phyloP scores from a whole-genome alignment of 2,329 filamentous ascomycete genomes.

The Cytospora mali region DNA sequence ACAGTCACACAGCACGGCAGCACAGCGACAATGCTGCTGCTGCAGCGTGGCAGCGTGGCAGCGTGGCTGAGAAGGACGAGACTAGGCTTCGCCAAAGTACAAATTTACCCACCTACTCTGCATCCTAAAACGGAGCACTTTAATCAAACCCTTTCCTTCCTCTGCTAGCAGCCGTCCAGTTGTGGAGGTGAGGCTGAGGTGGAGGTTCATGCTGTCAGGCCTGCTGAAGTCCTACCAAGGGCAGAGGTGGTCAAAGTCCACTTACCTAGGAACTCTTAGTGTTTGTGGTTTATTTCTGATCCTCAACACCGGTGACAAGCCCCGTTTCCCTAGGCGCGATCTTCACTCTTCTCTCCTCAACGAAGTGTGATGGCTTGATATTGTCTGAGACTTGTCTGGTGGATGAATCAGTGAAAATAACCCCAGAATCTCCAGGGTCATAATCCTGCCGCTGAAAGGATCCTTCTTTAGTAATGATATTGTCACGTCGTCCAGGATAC shows the following conservation, averaged over 20 bases:
- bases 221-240: background rate
- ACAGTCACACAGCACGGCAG: background rate
- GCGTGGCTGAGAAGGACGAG: slow-evolving; percentile 20
- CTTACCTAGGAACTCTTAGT: background rate
- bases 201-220: background rate
- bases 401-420: background rate
- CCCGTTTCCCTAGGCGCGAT: too few relatives aligned
- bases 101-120: slow-evolving; percentile 4
- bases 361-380: background rate
- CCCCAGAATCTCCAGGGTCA: slow-evolving; percentile 4
- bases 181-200: slow-evolving; percentile 3
- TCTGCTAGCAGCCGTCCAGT: background rate
- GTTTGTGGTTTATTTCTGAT: background rate
- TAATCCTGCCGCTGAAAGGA: slow-evolving; percentile 19
- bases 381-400: background rate
- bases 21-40: slow-evolving; percentile 8
- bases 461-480: slow-evolving; percentile 12
- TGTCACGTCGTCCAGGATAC: background rate
- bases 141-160: too few relatives aligned
- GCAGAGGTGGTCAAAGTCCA: background rate
- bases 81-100: slow-evolving; percentile 14
- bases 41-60: background rate
- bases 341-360: background rate
- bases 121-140: background rate
- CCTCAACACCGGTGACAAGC: too few relatives aligned